Conservation (phyloP, 176 grass and related monocot species). For the Rhynchospora tenuis region DNA sequence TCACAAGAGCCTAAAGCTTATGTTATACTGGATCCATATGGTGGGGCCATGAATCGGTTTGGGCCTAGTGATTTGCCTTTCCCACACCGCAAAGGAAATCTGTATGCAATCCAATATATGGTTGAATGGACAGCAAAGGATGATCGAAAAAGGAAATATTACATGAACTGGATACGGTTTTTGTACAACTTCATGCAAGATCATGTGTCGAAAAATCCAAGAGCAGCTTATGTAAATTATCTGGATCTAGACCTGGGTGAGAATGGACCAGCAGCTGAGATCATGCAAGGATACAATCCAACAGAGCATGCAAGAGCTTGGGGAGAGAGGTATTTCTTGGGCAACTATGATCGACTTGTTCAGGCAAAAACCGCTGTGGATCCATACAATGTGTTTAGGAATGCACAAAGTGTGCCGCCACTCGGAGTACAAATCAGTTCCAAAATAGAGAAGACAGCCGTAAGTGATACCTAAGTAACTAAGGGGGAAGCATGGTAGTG, state of each 20-base stretch:
- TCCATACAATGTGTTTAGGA: constrained; percentile 53
- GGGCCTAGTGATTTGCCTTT: constrained; percentile 35
- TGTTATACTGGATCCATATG: constrained; percentile 77
- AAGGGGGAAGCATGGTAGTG: background rate
- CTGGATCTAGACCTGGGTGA: constrained; percentile 64
- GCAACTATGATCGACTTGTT: constrained; percentile 57
- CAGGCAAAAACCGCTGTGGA: constrained; percentile 48
- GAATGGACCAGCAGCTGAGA: background rate
- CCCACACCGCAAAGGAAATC: constrained; percentile 59
- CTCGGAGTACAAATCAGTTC: background rate
- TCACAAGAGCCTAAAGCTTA: constrained; percentile 51
- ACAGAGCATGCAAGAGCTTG: constrained; percentile 36
- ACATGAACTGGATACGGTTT: constrained; percentile 44
- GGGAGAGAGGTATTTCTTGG: constrained; percentile 61
- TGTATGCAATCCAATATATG: constrained; percentile 50
- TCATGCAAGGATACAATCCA: background rate
- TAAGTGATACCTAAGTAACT: background rate
- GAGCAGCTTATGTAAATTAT: constrained; percentile 69
- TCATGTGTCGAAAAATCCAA: constrained; percentile 30
- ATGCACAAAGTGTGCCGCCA: constrained; percentile 62
- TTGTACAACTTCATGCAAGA: constrained; percentile 49
- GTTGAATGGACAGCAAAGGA: constrained; percentile 36
- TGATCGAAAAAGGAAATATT: constrained; percentile 1
- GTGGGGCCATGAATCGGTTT: constrained; percentile 53
- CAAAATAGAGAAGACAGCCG: background rate